A percentile compares a stretch with the other conserved stretches of the same genome.
These are phyloP conservation scores for Eragrostis tef DNA, from an alignment of 202 grass and related monocot genomes.

Conservation along the genomic window DNA sequence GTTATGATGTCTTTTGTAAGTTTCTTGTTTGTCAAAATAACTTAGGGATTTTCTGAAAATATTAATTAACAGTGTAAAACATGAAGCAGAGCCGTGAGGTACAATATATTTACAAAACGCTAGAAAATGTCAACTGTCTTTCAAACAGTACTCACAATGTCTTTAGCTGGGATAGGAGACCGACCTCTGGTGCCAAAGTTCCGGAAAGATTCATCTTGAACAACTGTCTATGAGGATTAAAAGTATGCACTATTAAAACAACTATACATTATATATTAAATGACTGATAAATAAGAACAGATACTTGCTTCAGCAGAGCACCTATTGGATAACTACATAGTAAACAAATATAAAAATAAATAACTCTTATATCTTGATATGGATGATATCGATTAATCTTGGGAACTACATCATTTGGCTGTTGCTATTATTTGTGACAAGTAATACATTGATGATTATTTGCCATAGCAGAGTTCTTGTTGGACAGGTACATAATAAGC, in stretches of 20 bases:
- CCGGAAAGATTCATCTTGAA: constrained; percentile 85
- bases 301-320: not conserved
- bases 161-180: constrained; percentile 65
- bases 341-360: not conserved
- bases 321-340: not conserved
- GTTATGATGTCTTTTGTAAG: constrained; percentile 19
- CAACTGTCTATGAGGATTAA: constrained; percentile 62
- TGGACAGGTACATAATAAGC: not conserved
- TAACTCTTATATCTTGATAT: not conserved
- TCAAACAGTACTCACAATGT: constrained; percentile 69
- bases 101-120: not conserved
- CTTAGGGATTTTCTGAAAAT: not conserved
- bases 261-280: constrained; percentile 7
- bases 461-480: not conserved
- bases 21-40: constrained; percentile 9
- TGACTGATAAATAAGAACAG: not conserved
- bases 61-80: constrained; percentile 5
- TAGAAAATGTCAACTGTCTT: not conserved
- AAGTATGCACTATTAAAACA: constrained; percentile 37
- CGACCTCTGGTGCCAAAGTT: constrained; percentile 80
- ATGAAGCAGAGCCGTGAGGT: constrained; percentile 7
- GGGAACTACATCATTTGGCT: not conserved
- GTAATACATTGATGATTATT: not conserved
- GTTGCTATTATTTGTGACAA: constrained; percentile 13
- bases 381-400: not conserved